Evolutionary conservation across 148 eudicot genomes (phyloP).

Genomic region (Dysphania ambrosioides): DNA sequence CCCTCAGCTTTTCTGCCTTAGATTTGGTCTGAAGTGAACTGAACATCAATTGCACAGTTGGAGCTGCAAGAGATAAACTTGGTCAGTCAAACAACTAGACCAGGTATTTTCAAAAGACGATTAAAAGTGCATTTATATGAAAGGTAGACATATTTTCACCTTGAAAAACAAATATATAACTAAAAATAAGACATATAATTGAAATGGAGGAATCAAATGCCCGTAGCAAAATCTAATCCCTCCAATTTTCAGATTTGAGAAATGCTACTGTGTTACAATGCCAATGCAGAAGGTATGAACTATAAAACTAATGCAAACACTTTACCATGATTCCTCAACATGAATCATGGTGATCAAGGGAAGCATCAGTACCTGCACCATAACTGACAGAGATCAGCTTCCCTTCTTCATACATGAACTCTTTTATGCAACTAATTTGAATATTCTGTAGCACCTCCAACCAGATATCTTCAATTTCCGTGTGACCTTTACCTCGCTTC

Average conservation of each 20-base stretch:
- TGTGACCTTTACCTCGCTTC: conserved; percentile 33
- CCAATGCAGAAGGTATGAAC: neutral
- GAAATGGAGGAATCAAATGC: neutral
- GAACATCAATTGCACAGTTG: conserved; percentile 68
- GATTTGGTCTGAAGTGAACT: conserved; percentile 64
- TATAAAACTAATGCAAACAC: neutral
- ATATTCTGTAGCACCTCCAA: conserved; percentile 71
- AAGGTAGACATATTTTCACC: neutral
- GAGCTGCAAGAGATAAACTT: conserved; percentile 48
- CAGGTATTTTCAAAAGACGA: neutral
- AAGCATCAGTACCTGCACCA: conserved; percentile 64
- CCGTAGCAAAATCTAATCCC: neutral
- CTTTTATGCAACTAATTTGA: conserved; percentile 53
- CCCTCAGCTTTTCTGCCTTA: conserved; percentile 70
- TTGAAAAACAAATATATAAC: too few species aligned
- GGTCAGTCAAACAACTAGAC: neutral
- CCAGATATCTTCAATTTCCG: conserved; percentile 76
- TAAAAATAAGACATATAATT: neutral
- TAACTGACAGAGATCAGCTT: conserved; percentile 62
- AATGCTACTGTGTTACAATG: neutral
- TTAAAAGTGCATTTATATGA: neutral
- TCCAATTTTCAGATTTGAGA: neutral
- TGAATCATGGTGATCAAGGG: neutral
- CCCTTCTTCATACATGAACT: conserved; percentile 85
- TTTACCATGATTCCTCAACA: neutral